phyloP scores from a whole-genome alignment of 2,329 filamentous ascomycete genomes.

The Podosphaera aphanis region DNA sequence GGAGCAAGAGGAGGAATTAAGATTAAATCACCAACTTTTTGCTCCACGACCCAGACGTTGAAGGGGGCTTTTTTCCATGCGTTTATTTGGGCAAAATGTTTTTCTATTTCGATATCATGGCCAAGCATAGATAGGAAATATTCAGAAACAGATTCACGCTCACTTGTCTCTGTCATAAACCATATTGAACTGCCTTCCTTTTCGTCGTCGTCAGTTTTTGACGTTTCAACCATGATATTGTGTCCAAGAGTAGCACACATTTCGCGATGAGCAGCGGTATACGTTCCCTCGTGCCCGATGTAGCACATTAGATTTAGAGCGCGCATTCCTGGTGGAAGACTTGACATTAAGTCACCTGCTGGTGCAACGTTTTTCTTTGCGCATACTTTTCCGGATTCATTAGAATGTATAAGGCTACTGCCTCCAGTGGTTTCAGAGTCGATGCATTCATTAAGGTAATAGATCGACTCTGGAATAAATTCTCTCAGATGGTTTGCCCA shows the following conservation, averaged over 20 bases:
- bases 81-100: slow-evolving; percentile 86
- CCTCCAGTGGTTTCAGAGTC: slow-evolving; percentile 28
- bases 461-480: slow-evolving; percentile 58
- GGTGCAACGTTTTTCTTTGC: slow-evolving; percentile 28
- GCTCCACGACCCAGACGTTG: slow-evolving; percentile 77
- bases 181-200: slow-evolving; percentile 77
- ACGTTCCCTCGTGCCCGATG: slow-evolving; percentile 89
- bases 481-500: slow-evolving; percentile 66
- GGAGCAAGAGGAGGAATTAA: slow-evolving; percentile 79
- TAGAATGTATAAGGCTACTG: slow-evolving; percentile 25
- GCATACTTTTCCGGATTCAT: slow-evolving; percentile 18
- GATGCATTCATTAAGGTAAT: slow-evolving; percentile 71
- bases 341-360: slow-evolving; percentile 87
- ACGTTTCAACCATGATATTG: slow-evolving; percentile 95
- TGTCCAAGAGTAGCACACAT: slow-evolving; percentile 95
- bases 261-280: slow-evolving; percentile 81
- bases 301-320: slow-evolving; percentile 98
- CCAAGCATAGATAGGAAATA: slow-evolving; percentile 85
- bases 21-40: slow-evolving; percentile 76
- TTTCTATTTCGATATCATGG: slow-evolving; percentile 90
- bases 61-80: slow-evolving; percentile 92
- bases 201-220: slow-evolving; percentile 46
- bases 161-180: slow-evolving; percentile 97
- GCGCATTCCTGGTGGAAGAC: slow-evolving; percentile 63
- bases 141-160: slow-evolving; percentile 71